These are phyloP conservation scores for Fomitopsis serialis DNA, from an alignment of 768 basidiomycete species.

Conservation along the genomic window DNA sequence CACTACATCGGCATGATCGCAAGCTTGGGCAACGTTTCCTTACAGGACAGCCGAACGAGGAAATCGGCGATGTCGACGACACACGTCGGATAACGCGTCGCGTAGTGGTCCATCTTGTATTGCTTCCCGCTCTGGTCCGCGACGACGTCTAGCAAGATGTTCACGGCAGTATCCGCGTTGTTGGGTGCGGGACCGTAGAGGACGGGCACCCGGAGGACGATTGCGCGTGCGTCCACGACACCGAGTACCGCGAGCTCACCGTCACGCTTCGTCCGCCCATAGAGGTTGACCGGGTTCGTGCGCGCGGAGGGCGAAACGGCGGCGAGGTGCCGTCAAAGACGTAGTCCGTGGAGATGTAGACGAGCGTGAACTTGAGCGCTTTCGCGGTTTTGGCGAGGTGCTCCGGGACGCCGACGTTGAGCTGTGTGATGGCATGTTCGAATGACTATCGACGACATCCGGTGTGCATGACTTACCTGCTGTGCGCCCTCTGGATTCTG, in stretches of 20 bases:
- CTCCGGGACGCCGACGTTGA: constrained; percentile 76
- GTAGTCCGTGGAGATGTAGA: constrained; percentile 97
- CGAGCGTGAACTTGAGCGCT: constrained; percentile 57
- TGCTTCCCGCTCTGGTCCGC: constrained; percentile 80
- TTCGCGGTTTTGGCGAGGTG: constrained; percentile 65
- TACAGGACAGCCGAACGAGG: constrained; percentile 71
- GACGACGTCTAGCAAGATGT: constrained; percentile 83
- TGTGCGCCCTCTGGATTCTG: constrained; percentile 68
- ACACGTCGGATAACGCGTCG: constrained; percentile 89
- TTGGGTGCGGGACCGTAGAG: constrained; percentile 86
- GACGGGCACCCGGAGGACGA: constrained; percentile 86
- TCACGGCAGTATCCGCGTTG: constrained; percentile 87
- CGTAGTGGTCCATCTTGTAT: constrained; percentile 96
- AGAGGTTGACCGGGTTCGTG: constrained; percentile 84
- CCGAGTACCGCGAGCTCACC: constrained; percentile 78
- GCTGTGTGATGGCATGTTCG: constrained; percentile 38
- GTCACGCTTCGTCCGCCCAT: constrained; percentile 81
- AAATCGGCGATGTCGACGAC: constrained; percentile 84
- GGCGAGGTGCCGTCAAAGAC: constrained; percentile 94
- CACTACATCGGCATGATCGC: neutral
- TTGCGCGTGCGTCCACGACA: constrained; percentile 47
- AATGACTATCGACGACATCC: neutral
- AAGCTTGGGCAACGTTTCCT: constrained; percentile 22
- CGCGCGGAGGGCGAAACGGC: constrained; percentile 66
- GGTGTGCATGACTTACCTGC: constrained; percentile 36